Evolutionary conservation across 1,284 basidiomycete genomes (phyloP), one percentile per base, ranked within the genome.

Genomic region (Ustilago xerochloae): DNA sequence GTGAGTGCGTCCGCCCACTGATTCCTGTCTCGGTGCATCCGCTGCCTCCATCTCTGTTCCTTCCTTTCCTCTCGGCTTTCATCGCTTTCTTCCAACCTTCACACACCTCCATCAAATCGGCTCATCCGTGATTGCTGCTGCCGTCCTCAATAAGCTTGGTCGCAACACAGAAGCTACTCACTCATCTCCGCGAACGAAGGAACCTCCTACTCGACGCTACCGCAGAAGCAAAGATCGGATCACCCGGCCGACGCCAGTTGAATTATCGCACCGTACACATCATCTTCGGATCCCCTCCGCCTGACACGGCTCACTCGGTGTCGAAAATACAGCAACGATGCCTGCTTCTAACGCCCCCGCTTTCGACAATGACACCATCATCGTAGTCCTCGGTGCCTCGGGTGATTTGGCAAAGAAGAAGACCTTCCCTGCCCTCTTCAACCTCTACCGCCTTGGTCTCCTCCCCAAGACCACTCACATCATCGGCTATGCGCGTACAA

Each of bases 341-440:
- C 72, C 72, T 15, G 38, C 58, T 18, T 63, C 67, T 15, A 65
- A 58, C 58, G 72, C 67, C 39, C 63, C 67, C 56, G 63, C 72
- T 52, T 75, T 83, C 43, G 63, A 76, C 45, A 76, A 78, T 60
- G 78, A 82, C 18, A 78, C 79, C 29, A 66, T 80, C 66, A 76
- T 83, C 56, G 76, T 82, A 66, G 96, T 99, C 60, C 90, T 97
- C 66, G 97, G 97, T 67, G 96, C 96, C 22, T 97, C 93, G 63
- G 96, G 96, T 54, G 96, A 99, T 88, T 88, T 99, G 52, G 97
- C 96, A 66, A 97, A 97, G 91, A 99, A 99, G 88, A 99, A 99
- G 82, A 84, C 81, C 32, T 83, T 79, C 66, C 82, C 82, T 3
- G 79, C 82, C 28, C 70, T 84, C 43, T 75, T 83, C 62, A 81